Evolutionary conservation across 495 filamentous ascomycete genomes (phyloP), one percentile per base, ranked within the genome.

Genomic region (Annulohypoxylon moriforme): DNA sequence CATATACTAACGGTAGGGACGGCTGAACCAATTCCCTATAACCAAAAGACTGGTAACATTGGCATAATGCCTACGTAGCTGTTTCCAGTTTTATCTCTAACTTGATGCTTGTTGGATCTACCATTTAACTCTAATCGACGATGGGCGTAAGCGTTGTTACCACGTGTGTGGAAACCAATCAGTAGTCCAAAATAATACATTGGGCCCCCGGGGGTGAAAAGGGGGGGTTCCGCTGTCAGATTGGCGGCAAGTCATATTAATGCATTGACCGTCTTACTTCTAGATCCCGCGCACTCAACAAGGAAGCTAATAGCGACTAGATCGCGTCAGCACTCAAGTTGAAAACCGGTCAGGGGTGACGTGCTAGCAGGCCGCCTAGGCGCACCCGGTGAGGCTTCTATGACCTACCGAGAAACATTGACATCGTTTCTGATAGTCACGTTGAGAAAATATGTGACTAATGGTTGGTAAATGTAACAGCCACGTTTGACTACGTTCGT

Each of bases 151-250:
- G 44, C 2, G 31, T 25, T 14, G 40, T 59, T 67, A 71, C 63
- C 57, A 24, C 34, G 42, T 58, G 38, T 31, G 25, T 42, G 63
- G 63, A 63, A 71, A 13, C 68, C 68, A 71, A 71, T 67, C 38
- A 67, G 22, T 1, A 47, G 29, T 14, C 42, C 5, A 46, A 18
- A 22, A 71, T 61, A 33, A n/a, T n/a, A n/a, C n/a, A n/a, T n/a
- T n/a, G 29, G n/a, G 24, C 42, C 4, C 16, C 40, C 22, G 29
- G 40, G 20, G 29, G 59, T 33, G 33, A 64, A 27, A 64, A 38
- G 42, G 20, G 36, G 25, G 36, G 34, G 0, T 33, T 33, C 31
- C 10, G 31, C 31, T 33, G 31, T 33, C 31, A 33, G 31, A n/a
- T 20, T 25, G 46, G 44, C 60, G 31, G 42, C 44, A 56, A 27